These are phyloP conservation scores for Diaporthe citri DNA, from an alignment of 2,329 filamentous ascomycete genomes.

Conservation along the genomic window DNA sequence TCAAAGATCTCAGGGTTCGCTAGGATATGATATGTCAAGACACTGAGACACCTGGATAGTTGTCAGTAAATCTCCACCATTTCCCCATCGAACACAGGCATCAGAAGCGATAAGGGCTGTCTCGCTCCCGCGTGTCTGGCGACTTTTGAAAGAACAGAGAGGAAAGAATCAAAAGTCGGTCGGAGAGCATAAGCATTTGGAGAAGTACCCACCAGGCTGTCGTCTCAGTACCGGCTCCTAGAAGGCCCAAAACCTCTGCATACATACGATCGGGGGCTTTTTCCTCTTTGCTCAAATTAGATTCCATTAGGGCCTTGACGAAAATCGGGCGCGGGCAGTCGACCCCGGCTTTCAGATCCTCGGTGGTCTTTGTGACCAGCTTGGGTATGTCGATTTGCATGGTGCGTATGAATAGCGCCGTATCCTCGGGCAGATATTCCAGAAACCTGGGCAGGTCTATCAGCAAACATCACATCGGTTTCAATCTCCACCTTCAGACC, in stretches of 20 bases:
- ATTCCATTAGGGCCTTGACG: not conserved
- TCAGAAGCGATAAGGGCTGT: not conserved
- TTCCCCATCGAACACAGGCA: not conserved
- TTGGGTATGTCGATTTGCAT: constrained; percentile 21
- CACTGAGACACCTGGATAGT: not conserved
- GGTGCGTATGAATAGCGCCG: constrained; percentile 14
- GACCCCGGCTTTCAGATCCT: constrained; percentile 9
- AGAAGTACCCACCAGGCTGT: constrained; percentile 8
- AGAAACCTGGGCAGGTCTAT: constrained; percentile 6
- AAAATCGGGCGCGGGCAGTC: not conserved
- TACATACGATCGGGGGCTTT: not conserved
- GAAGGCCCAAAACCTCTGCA: not conserved
- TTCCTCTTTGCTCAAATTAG: constrained; percentile 2
- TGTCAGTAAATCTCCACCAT: not conserved
- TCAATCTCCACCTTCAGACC: too few relatives aligned
- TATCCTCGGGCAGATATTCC: constrained; percentile 7
- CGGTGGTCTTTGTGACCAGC: not conserved
- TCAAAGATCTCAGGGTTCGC: constrained; percentile 3
- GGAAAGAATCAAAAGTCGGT: not conserved
- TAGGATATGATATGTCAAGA: constrained; percentile 24
- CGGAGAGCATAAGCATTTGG: not conserved
- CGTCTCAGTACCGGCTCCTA: constrained; percentile 28
- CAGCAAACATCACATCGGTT: not conserved
- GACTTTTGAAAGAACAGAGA: not conserved
- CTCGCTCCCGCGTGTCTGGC: not conserved